Conservation (phyloP, 257 asterid genomes). For the Schizonepeta tenuifolia region DNA sequence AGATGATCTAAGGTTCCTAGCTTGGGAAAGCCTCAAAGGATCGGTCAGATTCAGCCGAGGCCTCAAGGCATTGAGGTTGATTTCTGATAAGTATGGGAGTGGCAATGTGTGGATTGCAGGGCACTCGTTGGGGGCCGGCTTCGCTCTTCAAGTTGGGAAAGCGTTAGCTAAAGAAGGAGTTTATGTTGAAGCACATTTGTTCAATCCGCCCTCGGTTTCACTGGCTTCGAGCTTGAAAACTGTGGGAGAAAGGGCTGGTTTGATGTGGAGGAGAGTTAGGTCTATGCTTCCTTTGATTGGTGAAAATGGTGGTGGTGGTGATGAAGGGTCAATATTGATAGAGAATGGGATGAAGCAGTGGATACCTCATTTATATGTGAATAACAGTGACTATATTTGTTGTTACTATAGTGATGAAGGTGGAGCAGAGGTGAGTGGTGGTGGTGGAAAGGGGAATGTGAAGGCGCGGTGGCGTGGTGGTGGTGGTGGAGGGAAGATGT, state of each 20-base stretch:
- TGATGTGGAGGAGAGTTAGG: slow-evolving; percentile 64
- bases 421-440: slow-evolving; percentile 33
- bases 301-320: slow-evolving; percentile 18
- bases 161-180: slow-evolving; percentile 75
- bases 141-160: slow-evolving; percentile 89
- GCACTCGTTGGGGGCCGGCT: slow-evolving; percentile 94
- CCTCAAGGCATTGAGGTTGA: slow-evolving; percentile 51
- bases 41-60: slow-evolving; percentile 68
- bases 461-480: slow-evolving; percentile 24
- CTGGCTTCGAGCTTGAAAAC: slow-evolving; percentile 69
- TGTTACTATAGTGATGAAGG: slow-evolving; percentile 72
- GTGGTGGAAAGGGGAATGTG: slow-evolving; percentile 51
- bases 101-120: slow-evolving; percentile 71
- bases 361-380: slow-evolving; percentile 82
- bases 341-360: slow-evolving; percentile 56
- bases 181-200: slow-evolving; percentile 79
- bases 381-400: slow-evolving; percentile 85
- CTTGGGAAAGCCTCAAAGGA: slow-evolving; percentile 88
- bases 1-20: slow-evolving; percentile 80
- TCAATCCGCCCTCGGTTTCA: slow-evolving; percentile 96
- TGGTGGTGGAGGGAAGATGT: slow-evolving; percentile 53
- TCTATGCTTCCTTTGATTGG: slow-evolving; percentile 57
- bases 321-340: slow-evolving; percentile 25
- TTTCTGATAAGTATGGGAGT: slow-evolving; percentile 64
- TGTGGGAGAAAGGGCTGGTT: slow-evolving; percentile 69